phyloP scores from a whole-genome alignment of 116 monocot genomes.

The Iris pallida region DNA sequence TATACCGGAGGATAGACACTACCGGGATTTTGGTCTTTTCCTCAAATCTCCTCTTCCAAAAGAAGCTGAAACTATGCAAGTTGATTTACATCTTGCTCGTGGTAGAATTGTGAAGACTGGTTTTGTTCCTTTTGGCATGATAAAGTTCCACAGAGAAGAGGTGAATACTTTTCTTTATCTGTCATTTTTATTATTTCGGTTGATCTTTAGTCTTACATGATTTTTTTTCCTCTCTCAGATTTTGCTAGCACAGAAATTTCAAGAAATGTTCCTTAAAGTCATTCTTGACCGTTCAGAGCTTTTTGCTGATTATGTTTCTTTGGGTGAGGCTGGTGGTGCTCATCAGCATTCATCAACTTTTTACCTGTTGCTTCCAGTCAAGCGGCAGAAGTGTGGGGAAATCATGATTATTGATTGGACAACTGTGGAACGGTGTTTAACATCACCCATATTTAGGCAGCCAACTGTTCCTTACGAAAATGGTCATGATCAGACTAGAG shows the following conservation, averaged over 20 bases:
- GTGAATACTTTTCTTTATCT: slow-evolving; percentile 23
- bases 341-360: slow-evolving; percentile 29
- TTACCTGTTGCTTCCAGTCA: slow-evolving; percentile 81
- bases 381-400: slow-evolving; percentile 17
- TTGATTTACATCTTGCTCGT: slow-evolving; percentile 87
- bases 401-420: slow-evolving; percentile 60
- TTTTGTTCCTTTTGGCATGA: slow-evolving; percentile 37
- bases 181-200: neutral
- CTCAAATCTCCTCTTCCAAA: slow-evolving; percentile 56
- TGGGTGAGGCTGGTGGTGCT: slow-evolving; percentile 30
- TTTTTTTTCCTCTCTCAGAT: slow-evolving; percentile 43
- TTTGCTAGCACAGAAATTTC: slow-evolving; percentile 61
- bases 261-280: slow-evolving; percentile 87
- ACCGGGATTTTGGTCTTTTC: slow-evolving; percentile 73
- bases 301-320: slow-evolving; percentile 33
- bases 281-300: slow-evolving; percentile 74
- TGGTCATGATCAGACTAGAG: slow-evolving; percentile 3
- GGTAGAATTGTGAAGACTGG: slow-evolving; percentile 72
- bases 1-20: slow-evolving; percentile 69
- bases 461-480: slow-evolving; percentile 13
- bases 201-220: slow-evolving; percentile 11
- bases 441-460: slow-evolving; percentile 61
- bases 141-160: slow-evolving; percentile 58
- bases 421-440: slow-evolving; percentile 61
- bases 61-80: slow-evolving; percentile 73